Percentiles rank a stretch among this genome's conserved stretches.
Evolutionary conservation across 2,329 filamentous ascomycete genomes (phyloP).

Genomic region (Colletotrichum liaoningense): DNA sequence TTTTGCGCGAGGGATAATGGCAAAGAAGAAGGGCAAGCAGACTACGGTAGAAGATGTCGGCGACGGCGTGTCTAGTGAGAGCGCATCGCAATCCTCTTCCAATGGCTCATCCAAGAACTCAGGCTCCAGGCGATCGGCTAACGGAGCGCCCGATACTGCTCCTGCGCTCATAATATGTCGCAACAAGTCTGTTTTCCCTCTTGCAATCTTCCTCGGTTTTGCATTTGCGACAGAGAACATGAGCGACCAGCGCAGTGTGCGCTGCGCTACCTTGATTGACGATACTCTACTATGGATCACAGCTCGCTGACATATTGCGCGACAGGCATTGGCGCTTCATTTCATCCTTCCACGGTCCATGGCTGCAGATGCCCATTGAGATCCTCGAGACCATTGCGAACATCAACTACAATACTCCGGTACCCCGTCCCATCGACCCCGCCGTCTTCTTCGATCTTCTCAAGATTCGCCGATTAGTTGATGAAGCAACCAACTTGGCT

Average conservation of each 20-base stretch:
- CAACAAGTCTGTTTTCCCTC: conserved; percentile 69
- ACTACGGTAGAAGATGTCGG: conserved; percentile 42
- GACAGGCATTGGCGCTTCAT: conserved; percentile 86
- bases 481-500: conserved; percentile 82
- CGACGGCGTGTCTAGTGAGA: conserved; percentile 35
- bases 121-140: conserved; percentile 38
- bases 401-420: conserved; percentile 81
- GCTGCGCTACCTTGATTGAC: background rate
- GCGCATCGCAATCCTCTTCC: conserved; percentile 22
- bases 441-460: conserved; percentile 86
- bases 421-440: conserved; percentile 81
- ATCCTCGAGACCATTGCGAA: conserved; percentile 83
- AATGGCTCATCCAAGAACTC: conserved; percentile 16
- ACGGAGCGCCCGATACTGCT: conserved; percentile 48
- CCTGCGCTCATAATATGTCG: conserved; percentile 71
- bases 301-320: conserved; percentile 34
- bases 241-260: background rate
- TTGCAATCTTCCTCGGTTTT: background rate
- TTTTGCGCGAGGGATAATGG: conserved; percentile 47
- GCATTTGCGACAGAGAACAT: background rate
- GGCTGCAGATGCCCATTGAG: conserved; percentile 83
- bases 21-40: conserved; percentile 60
- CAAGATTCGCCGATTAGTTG: conserved; percentile 83
- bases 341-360: conserved; percentile 84
- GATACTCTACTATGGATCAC: background rate